Evolutionary conservation across 129 eudicot species (phyloP).

Genomic region (Flaveria ramosissima): DNA sequence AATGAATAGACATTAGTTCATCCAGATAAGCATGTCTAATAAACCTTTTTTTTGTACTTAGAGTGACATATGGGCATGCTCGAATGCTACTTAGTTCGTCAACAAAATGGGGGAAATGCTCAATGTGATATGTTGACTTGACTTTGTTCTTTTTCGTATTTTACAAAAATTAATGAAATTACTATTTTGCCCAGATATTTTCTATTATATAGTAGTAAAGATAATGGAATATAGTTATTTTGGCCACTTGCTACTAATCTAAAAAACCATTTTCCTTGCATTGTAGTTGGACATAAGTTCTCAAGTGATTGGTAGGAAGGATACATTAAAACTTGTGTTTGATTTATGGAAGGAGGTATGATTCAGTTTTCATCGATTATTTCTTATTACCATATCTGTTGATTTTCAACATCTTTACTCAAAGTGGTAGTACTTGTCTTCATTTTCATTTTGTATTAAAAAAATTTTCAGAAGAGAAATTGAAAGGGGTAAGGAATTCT

Average conservation of each 20-base stretch:
- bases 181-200: too few species aligned
- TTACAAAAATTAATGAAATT: too few species aligned
- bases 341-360: conserved; percentile 93
- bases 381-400: conserved; percentile 6
- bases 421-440: background rate
- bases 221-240: background rate
- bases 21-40: conserved; percentile 21
- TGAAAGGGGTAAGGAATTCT: conserved; percentile 54
- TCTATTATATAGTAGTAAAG: too few species aligned
- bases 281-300: conserved; percentile 75
- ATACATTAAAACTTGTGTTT: conserved; percentile 70
- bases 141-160: conserved; percentile 6
- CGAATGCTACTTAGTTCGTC: conserved; percentile 93
- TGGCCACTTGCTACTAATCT: conserved; percentile 6
- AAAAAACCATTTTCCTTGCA: conserved; percentile 15
- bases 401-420: background rate
- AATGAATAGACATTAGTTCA: background rate
- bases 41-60: conserved; percentile 22
- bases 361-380: background rate
- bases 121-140: conserved; percentile 64
- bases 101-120: conserved; percentile 82
- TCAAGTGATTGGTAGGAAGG: conserved; percentile 92
- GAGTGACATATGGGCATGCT: conserved; percentile 95
- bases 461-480: conserved; percentile 69
- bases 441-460: conserved; percentile 6